Conservation (phyloP, 2,329 filamentous ascomycete genomes). For the Fusarium sambucinum region DNA sequence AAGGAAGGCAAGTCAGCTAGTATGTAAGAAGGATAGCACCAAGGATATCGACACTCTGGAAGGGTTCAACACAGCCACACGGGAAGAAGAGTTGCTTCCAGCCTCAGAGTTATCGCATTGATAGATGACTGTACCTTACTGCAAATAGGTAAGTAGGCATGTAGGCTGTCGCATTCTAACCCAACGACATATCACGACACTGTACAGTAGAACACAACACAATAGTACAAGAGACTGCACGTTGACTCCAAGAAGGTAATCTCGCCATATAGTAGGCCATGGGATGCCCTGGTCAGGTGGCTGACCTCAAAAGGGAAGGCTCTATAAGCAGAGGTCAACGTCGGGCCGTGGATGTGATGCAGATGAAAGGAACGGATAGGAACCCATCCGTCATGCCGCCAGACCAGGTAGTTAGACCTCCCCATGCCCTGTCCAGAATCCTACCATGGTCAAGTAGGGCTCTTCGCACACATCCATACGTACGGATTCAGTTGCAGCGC, state of each 20-base stretch:
- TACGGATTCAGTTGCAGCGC: conserved; percentile 24
- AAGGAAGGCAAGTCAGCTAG: not conserved
- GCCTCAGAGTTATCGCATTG: conserved; percentile 18
- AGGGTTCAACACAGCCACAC: conserved; percentile 40
- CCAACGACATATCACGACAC: conserved; percentile 2
- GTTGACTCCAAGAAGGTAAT: conserved; percentile 5
- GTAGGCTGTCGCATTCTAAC: not conserved
- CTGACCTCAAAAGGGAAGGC: conserved; percentile 44
- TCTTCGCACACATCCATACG: conserved; percentile 15
- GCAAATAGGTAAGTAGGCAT: not conserved
- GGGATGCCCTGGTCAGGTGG: conserved; percentile 45
- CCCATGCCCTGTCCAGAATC: conserved; percentile 21
- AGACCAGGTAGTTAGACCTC: conserved; percentile 24
- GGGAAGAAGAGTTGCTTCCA: conserved; percentile 28
- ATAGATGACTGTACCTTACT: conserved; percentile 3
- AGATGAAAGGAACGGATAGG: conserved; percentile 42
- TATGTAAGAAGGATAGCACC: conserved; percentile 13
- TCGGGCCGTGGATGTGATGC: conserved; percentile 38
- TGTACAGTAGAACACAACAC: not conserved
- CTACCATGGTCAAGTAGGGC: conserved; percentile 21
- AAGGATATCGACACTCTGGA: conserved; percentile 18
- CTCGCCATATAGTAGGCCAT: conserved; percentile 33
- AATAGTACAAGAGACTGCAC: not conserved
- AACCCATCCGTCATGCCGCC: conserved; percentile 39
- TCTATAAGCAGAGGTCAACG: conserved; percentile 35